These are phyloP conservation scores for Albugo candida DNA, from an alignment of 352 stramenopile genomes.

Conservation along the genomic window DNA sequence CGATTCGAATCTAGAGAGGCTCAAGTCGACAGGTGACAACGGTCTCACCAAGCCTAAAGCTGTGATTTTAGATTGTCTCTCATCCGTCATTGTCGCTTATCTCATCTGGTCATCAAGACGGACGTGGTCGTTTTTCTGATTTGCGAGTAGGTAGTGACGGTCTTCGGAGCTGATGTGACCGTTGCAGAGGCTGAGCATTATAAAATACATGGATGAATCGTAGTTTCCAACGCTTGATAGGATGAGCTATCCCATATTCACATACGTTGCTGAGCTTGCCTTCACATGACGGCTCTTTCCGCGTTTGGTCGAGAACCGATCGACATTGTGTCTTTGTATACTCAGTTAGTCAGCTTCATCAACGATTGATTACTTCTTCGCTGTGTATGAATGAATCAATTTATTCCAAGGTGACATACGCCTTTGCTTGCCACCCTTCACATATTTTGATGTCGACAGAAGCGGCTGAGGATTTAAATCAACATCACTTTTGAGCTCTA, in stretches of 20 bases:
- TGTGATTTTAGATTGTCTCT: conserved; percentile 21
- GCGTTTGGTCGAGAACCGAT: conserved; percentile 62
- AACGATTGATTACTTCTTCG: not conserved
- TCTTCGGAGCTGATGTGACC: not conserved
- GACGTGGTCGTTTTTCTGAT: conserved; percentile 73
- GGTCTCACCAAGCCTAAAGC: not conserved
- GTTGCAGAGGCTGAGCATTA: not conserved
- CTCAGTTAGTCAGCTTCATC: conserved; percentile 16
- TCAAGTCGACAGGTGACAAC: conserved; percentile 55
- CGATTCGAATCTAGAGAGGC: conserved; percentile 21
- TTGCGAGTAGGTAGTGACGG: conserved; percentile 33
- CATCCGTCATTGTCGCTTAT: conserved; percentile 70
- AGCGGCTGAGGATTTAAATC: conserved; percentile 69
- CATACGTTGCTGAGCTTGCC: conserved; percentile 55
- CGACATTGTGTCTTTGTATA: conserved; percentile 75
- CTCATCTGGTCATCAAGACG: conserved; percentile 60
- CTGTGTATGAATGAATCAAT: conserved; percentile 52
- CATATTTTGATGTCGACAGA: conserved; percentile 63
- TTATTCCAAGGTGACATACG: conserved; percentile 54
- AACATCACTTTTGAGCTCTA: no score
- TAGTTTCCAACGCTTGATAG: conserved; percentile 56
- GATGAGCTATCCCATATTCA: conserved; percentile 58
- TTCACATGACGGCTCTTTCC: conserved; percentile 68
- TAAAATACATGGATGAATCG: conserved; percentile 42
- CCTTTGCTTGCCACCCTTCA: conserved; percentile 50